Evolutionary conservation across 768 basidiomycete genomes (phyloP), one percentile per base, ranked within the genome.

Genomic region (Mycena vulgaris): DNA sequence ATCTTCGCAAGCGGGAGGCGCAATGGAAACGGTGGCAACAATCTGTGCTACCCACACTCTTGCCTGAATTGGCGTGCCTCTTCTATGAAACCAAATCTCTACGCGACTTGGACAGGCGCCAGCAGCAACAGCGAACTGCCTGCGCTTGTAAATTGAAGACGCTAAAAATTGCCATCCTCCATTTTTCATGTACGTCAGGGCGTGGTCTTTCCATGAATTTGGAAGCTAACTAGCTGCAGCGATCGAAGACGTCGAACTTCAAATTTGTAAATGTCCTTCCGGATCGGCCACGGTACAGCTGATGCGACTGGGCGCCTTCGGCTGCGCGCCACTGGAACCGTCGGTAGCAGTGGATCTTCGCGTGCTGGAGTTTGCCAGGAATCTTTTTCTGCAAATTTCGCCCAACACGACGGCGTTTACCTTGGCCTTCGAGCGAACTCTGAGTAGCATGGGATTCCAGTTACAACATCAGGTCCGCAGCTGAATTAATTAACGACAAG

Each of bases 1-100:
- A 60, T 47, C 42, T 30, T 3, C 58, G 45, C 58, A 60, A 60
- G n/a, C 58, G 58, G 9, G 45, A 6, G 5, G 30, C 45, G 2
- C 58, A 60, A 14, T 59, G 58, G 58, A 4, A 47, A 28, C 58
- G 58, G 21, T 59, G 58, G 58, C 58, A 59, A 19, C 25, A 14
- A 13, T 27, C 28, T 1, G 42, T 59, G 5, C 30, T 59, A 13
- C 58, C 58, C 28, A 23, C 27, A 2, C 42, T 59, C 11, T 21
- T 59, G 7, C 39, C 40, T 9, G 25, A 42, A 14, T 45, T 42
- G 5, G 28, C 25, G 10, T n/a, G 27, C 25, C 11, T 47, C 14
- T 6, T 59, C 2, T 7, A 47, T 1, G 30, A 60, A 27, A 60
- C 58, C 7, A 45, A 60, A 31, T 60, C 42, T 2, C 40, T 60